Evolutionary conservation across 805 yeast species (phyloP).

Genomic region (Wickerhamiella dianesei): DNA sequence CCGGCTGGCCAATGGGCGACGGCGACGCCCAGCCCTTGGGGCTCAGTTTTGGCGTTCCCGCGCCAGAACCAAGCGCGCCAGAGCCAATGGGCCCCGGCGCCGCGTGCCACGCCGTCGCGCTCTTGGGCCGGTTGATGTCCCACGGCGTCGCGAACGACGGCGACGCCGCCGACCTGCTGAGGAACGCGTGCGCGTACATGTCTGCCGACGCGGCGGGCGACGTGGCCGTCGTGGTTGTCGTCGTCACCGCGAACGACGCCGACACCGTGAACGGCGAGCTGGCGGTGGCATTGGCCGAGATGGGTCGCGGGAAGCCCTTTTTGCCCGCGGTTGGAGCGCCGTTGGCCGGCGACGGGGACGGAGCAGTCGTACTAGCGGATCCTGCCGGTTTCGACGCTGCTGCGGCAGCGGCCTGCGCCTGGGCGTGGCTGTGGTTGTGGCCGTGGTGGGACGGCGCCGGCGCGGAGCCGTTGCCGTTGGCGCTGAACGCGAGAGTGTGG

Average conservation of each 20-base stretch:
- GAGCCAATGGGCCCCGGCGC: constrained; percentile 2
- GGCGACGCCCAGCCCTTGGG: background rate
- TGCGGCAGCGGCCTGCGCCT: background rate
- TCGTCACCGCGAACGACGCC: background rate
- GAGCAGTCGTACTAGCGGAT: background rate
- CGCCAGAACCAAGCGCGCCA: background rate
- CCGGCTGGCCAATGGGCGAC: background rate
- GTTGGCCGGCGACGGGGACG: too few species aligned
- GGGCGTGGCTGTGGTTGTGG: background rate
- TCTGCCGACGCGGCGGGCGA: constrained; percentile 6
- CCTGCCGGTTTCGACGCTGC: background rate
- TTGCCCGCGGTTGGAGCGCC: too few species aligned
- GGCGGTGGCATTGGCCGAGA: background rate
- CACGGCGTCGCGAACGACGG: constrained; percentile 15
- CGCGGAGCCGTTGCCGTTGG: background rate
- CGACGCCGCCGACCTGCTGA: background rate
- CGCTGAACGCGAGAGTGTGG: background rate
- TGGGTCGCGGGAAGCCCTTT: background rate
- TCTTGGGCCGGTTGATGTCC: constrained; percentile 21
- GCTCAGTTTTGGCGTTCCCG: background rate
- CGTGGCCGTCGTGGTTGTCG: background rate
- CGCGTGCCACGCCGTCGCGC: constrained; percentile 15
- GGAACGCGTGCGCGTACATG: constrained; percentile 18
- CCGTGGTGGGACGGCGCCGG: too few species aligned
- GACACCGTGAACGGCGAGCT: background rate